Evolutionary conservation across 1,139 yeast species (phyloP), one percentile per base, ranked within the genome.

Genomic region (Taphrina communis): DNA sequence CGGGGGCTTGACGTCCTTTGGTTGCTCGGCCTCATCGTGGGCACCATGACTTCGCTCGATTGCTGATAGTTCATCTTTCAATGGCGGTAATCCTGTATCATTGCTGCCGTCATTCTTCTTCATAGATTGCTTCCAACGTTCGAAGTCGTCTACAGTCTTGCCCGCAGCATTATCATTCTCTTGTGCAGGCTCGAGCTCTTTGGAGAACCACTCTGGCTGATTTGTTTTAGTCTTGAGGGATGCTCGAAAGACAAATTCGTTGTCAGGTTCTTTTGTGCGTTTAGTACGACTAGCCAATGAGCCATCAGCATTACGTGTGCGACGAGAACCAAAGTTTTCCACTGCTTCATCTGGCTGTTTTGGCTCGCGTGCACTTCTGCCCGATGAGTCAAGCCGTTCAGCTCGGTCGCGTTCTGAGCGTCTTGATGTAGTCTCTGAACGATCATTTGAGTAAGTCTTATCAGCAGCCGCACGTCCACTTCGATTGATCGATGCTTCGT

Each of bases 41-140:
- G 4, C 2, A 36, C 9, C 50, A 25, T 38, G 42, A 39, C 6
- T 19, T n/a, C 21, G 12, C 7, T 36, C 44, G 11, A 7, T 14
- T n/a, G 38, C 21, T 21, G 36, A 21, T n/a, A n/a, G 1, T 14
- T 53, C 58, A 31, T 53, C 35, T 17, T 53, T 12, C 39, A 58
- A 31, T 17, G 62, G 62, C 7, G 62, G 62, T 31, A 58, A 17
- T 7, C 62, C 62, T n/a, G 52, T 36, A 25, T 58, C 62, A 5
- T 53, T 53, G 44, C 62, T 58, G 39, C 62, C 62, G 25, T 58
- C 62, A 36, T 58, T 58, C 42, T 63, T 63, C 38, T 57, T 56
- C 67, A 63, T 63, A 17, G 55, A 44, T n/a, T 38, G 55, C 17
- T 63, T 63, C 67, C 67, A 63, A 2, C 67, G 60, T 55, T 63